Evolutionary conservation across 768 basidiomycete species (phyloP), one percentile per base, ranked within the genome.

Genomic region (Pleurotus tuber-regium): DNA sequence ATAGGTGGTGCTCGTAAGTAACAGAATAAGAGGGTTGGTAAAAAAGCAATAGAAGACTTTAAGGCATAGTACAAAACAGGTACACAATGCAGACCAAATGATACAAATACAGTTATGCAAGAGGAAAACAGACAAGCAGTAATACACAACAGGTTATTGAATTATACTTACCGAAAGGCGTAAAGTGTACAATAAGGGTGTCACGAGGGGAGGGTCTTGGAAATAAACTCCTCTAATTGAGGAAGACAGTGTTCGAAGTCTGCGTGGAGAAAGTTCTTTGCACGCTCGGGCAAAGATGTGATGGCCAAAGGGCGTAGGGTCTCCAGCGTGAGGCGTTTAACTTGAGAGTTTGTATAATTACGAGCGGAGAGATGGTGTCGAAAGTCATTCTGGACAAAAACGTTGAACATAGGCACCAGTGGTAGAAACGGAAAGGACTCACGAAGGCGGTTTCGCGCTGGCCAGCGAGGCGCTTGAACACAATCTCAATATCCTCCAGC

Each of bases 171-270:
- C n/a, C n/a, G n/a, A n/a, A n/a, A n/a, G n/a, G n/a, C n/a, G n/a
- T n/a, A n/a, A n/a, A n/a, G n/a, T n/a, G n/a, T n/a, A n/a, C n/a
- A n/a, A n/a, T n/a, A n/a, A n/a, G n/a, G n/a, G n/a, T n/a, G n/a
- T n/a, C n/a, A 44, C 43, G 24, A 25, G 23, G 46, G 31, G 31
- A 48, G 46, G 2, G 46, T 21, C 16, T 35, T n/a, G 28, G 46
- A 35, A 12, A 48, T 11, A 19, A 48, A 48, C n/a, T 48, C 46
- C 14, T 48, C 14, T 4, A 48, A 35, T n/a, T 31, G 28, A 19
- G 46, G 46, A 14, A 48, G 46, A 19, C 46, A 47, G 21, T 35
- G 28, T 30, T 47, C 28, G 29, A 47, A 47, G 31, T 28, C 46
- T 18, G 31, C 5, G 33, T 47, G 46, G 11, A 47, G 46, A 5